phyloP scores from a whole-genome alignment of 2,329 filamentous ascomycete species.

The Fusarium sp. region DNA sequence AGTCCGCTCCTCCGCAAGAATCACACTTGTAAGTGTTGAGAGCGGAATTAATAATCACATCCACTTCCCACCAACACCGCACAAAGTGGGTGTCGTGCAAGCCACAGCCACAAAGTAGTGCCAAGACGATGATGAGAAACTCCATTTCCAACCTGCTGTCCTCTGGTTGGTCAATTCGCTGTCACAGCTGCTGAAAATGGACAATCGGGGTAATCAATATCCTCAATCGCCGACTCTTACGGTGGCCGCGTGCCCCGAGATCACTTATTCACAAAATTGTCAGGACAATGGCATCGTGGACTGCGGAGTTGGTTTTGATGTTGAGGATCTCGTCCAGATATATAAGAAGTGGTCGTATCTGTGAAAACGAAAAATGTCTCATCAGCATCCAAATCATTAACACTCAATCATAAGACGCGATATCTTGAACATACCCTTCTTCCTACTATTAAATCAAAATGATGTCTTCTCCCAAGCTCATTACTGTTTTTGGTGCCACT shows the following conservation, averaged over 20 bases:
- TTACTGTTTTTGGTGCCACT: constrained; percentile 47
- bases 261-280: constrained; percentile 11
- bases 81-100: constrained; percentile 17
- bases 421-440: background rate
- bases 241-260: constrained; percentile 7
- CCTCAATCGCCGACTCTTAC: constrained; percentile 16
- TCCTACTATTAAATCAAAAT: background rate
- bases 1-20: constrained; percentile 39
- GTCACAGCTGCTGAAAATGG: background rate
- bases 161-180: constrained; percentile 5
- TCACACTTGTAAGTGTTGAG: background rate
- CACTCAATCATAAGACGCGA: background rate
- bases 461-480: constrained; percentile 42
- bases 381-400: constrained; percentile 20
- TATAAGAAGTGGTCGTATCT: constrained; percentile 14
- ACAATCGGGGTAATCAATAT: constrained; percentile 23
- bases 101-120: constrained; percentile 23
- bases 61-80: background rate
- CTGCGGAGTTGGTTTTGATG: constrained; percentile 16
- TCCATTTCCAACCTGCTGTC: background rate
- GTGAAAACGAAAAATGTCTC: background rate
- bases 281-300: background rate
- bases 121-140: constrained; percentile 29
- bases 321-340: background rate
- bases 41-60: constrained; percentile 40